These are phyloP conservation scores for Erigeron canadensis DNA, from an alignment of 129 eudicot genomes.

Conservation along the genomic window DNA sequence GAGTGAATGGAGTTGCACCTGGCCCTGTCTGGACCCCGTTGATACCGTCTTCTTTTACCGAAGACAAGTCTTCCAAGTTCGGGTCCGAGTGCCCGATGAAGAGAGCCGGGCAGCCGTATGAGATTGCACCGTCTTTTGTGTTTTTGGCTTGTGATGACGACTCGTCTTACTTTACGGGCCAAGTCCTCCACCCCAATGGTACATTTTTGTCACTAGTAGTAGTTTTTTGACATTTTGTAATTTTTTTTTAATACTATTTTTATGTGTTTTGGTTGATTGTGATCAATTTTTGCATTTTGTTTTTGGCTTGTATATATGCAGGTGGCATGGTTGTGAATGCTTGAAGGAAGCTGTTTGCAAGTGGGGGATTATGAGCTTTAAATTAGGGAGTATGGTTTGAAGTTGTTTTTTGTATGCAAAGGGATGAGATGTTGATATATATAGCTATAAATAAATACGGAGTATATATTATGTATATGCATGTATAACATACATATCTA, in stretches of 20 bases:
- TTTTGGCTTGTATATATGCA: constrained; percentile 10
- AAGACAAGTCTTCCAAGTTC: constrained; percentile 50
- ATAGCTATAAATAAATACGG: neutral
- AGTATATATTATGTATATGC: too few species aligned
- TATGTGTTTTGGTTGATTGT: neutral
- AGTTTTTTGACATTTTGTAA: neutral
- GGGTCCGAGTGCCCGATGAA: constrained; percentile 79
- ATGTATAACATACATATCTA: too few species aligned
- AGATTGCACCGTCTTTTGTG: constrained; percentile 71
- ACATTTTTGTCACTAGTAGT: neutral
- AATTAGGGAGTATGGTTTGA: neutral
- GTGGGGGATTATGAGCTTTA: neutral
- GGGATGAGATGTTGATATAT: neutral
- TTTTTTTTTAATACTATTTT: neutral
- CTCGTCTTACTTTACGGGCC: constrained; percentile 86
- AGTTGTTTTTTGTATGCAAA: neutral
- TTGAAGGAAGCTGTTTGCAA: constrained; percentile 8
- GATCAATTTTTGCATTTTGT: neutral
- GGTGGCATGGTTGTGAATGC: constrained; percentile 59
- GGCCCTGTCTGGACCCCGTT: constrained; percentile 96
- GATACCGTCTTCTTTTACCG: constrained; percentile 69
- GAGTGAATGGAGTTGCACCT: constrained; percentile 92
- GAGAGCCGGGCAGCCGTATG: constrained; percentile 81
- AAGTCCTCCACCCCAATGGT: constrained; percentile 90
- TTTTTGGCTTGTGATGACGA: constrained; percentile 65